A percentile compares a stretch with the other conserved stretches of the same genome.
These are phyloP conservation scores for Pestalotiopsis sp. DNA, from an alignment of 2,329 filamentous ascomycete species.

Conservation along the genomic window DNA sequence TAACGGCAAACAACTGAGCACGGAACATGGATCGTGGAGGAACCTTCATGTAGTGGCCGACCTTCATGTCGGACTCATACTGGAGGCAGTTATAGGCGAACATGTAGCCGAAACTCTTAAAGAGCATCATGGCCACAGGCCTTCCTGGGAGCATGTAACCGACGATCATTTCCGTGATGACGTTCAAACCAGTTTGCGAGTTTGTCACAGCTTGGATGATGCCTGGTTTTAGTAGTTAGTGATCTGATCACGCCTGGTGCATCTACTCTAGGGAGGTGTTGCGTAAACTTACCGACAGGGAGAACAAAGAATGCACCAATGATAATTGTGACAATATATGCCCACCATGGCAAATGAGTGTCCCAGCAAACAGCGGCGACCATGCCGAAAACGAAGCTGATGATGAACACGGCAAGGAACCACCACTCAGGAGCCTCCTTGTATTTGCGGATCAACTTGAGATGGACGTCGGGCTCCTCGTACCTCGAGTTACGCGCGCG, in stretches of 20 bases:
- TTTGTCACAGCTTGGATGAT: constrained; percentile 11
- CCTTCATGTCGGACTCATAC: constrained; percentile 44
- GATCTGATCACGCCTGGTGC: not conserved
- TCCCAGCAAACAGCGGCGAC: constrained; percentile 36
- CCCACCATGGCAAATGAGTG: constrained; percentile 41
- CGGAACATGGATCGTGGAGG: constrained; percentile 28
- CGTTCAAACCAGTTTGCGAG: constrained; percentile 43
- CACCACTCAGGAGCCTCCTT: constrained; percentile 59
- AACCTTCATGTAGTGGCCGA: constrained; percentile 57
- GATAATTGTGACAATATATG: constrained; percentile 11
- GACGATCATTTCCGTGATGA: constrained; percentile 71
- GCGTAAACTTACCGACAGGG: constrained; percentile 3
- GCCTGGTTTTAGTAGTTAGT: not conserved
- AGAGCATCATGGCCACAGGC: constrained; percentile 76
- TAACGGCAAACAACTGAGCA: constrained; percentile 39
- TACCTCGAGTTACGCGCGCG: constrained; percentile 33
- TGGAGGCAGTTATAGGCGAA: constrained; percentile 6
- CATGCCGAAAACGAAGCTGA: constrained; percentile 51
- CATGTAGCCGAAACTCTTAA: constrained; percentile 60
- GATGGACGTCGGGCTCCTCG: constrained; percentile 53
- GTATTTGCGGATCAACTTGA: constrained; percentile 59
- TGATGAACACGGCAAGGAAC: constrained; percentile 48
- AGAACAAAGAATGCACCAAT: constrained; percentile 12
- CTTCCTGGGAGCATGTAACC: constrained; percentile 74
- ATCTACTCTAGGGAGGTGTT: not conserved